phyloP scores from a whole-genome alignment of 2,329 filamentous ascomycete species.

The Epichloe glyceriae region DNA sequence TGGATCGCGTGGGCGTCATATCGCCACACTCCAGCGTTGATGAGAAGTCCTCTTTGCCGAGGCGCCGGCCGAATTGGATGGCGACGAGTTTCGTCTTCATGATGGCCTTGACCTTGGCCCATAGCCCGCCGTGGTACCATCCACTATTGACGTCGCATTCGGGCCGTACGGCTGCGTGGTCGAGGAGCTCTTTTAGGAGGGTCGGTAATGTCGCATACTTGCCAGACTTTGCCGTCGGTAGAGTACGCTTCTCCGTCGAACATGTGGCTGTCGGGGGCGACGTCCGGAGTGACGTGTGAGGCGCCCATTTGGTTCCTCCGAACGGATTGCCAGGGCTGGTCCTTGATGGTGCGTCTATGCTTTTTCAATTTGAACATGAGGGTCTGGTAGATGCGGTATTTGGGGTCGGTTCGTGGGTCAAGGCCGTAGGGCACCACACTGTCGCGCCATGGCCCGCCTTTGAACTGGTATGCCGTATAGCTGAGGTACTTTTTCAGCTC shows the following conservation, averaged over 20 bases:
- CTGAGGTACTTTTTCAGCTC: slow-evolving; percentile 63
- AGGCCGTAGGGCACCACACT: slow-evolving; percentile 74
- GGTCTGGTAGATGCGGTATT: slow-evolving; percentile 75
- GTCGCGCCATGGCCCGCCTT: slow-evolving; percentile 83
- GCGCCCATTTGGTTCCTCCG: slow-evolving; percentile 27
- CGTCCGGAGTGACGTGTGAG: slow-evolving; percentile 25
- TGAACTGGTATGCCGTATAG: slow-evolving; percentile 85
- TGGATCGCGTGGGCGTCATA: slow-evolving; percentile 19
- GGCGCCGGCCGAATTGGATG: slow-evolving; percentile 42
- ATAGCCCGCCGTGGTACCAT: slow-evolving; percentile 73
- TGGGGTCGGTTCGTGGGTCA: slow-evolving; percentile 67
- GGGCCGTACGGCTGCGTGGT: slow-evolving; percentile 44
- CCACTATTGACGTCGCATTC: slow-evolving; percentile 56
- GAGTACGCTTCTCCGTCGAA: slow-evolving; percentile 70
- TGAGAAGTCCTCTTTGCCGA: slow-evolving; percentile 27
- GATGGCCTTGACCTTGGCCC: slow-evolving; percentile 72
- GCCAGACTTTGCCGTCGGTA: slow-evolving; percentile 81
- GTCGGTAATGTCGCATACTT: slow-evolving; percentile 84
- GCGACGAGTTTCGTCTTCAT: slow-evolving; percentile 77
- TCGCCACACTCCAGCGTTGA: slow-evolving; percentile 22
- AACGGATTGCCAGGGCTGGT: slow-evolving; percentile 36
- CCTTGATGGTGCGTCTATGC: slow-evolving; percentile 32
- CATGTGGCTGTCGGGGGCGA: slow-evolving; percentile 47
- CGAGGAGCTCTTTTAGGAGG: slow-evolving; percentile 55
- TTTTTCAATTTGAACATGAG: slow-evolving; percentile 67